Evolutionary conservation across 2,329 filamentous ascomycete genomes (phyloP).

Genomic region (Fusarium sarcochroum): DNA sequence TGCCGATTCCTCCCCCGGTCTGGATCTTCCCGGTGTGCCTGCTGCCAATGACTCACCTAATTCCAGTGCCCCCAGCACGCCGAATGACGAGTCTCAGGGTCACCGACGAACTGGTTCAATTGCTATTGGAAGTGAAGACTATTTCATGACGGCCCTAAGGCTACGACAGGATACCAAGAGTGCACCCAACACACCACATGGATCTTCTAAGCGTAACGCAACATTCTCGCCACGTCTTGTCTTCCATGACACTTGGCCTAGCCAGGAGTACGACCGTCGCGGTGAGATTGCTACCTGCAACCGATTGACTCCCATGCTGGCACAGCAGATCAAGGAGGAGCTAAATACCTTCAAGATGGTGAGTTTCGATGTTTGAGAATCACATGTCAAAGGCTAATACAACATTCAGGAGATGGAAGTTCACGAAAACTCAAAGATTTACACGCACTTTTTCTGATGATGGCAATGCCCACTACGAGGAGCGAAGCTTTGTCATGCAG

Average conservation of each 20-base stretch:
- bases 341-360: conserved; percentile 99
- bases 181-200: conserved; percentile 82
- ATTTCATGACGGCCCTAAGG: conserved; percentile 84
- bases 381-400: conserved; percentile 55
- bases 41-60: conserved; percentile 81
- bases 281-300: conserved; percentile 99
- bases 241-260: conserved; percentile 97
- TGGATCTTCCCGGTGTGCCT: conserved; percentile 73
- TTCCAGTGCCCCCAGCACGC: conserved; percentile 90
- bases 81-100: conserved; percentile 79
- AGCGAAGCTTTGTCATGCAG: conserved; percentile 43
- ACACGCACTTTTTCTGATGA: conserved; percentile 99
- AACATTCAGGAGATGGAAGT: conserved; percentile 94
- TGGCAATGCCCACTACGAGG: conserved; percentile 45
- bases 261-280: conserved; percentile 93
- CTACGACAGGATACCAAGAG: conserved; percentile 84
- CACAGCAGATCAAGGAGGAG: conserved; percentile 99
- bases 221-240: conserved; percentile 93
- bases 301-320: conserved; percentile 93
- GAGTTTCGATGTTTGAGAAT: conserved; percentile 20
- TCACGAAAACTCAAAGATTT: conserved; percentile 98
- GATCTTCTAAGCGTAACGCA: conserved; percentile 71
- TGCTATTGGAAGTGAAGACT: conserved; percentile 86
- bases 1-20: conserved; percentile 67
- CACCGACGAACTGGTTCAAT: conserved; percentile 79